Evolutionary conservation across 75 land plant species (phyloP).

Genomic region (Sequoia sempervirens): DNA sequence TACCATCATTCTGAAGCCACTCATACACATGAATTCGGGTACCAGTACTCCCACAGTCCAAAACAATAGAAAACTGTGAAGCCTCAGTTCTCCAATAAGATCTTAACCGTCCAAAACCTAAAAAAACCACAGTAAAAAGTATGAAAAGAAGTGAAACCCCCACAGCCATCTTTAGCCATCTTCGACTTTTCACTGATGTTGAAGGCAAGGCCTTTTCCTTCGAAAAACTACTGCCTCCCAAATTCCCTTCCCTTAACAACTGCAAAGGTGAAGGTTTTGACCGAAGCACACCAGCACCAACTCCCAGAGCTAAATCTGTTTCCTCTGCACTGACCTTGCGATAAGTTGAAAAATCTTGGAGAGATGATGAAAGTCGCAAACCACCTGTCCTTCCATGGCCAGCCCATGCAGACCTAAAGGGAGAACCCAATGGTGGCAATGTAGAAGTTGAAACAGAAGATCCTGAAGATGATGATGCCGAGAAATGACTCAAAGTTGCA

Average conservation of each 20-base stretch:
- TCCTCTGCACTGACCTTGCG: slow-evolving; percentile 28
- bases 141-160: slow-evolving; percentile 23
- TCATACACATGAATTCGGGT: slow-evolving; percentile 89
- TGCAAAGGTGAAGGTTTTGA: slow-evolving; percentile 17
- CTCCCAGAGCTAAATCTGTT: slow-evolving; percentile 11
- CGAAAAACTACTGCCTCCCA: slow-evolving; percentile 33
- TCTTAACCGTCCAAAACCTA: slow-evolving; percentile 27
- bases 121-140: slow-evolving; percentile 25
- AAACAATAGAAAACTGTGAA: slow-evolving; percentile 75
- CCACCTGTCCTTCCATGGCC: slow-evolving; percentile 3
- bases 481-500: slow-evolving; percentile 13
- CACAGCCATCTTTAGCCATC: slow-evolving; percentile 29
- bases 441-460: neutral
- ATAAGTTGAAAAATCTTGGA: slow-evolving; percentile 60
- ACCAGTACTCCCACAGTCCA: slow-evolving; percentile 97
- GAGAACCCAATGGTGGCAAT: slow-evolving; percentile 1
- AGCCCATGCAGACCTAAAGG: slow-evolving; percentile 14
- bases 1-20: slow-evolving; percentile 37
- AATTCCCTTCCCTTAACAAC: slow-evolving; percentile 20
- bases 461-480: slow-evolving; percentile 1
- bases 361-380: slow-evolving; percentile 47
- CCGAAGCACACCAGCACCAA: slow-evolving; percentile 14
- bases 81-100: slow-evolving; percentile 27
- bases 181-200: slow-evolving; percentile 13
- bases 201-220: slow-evolving; percentile 37